A percentile compares a stretch with the other conserved stretches of the same genome.
phyloP scores from a whole-genome alignment of 208 protist species.

The Leishmania gerbilli region DNA sequence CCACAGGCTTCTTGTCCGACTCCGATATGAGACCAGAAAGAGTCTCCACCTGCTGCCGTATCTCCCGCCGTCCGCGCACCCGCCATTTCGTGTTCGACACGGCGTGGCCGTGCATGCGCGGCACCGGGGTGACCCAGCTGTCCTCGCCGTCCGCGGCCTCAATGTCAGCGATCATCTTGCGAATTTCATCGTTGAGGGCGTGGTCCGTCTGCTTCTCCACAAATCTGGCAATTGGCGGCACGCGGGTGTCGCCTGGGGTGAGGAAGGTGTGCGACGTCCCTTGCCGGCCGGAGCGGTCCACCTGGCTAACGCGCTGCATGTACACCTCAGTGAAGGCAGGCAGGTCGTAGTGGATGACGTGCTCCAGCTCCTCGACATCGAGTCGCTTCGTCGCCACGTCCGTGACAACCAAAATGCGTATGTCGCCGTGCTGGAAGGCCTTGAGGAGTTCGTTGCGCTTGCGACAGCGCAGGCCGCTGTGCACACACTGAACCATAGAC shows the following conservation, averaged over 20 bases:
- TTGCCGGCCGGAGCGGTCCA: conserved; percentile 94
- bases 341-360: conserved; percentile 98
- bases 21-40: conserved; percentile 9
- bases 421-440: conserved; percentile 76
- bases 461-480: conserved; percentile 88
- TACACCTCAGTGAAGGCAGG: conserved; percentile 96
- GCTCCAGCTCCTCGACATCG: conserved; percentile 93
- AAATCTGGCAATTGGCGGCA: conserved; percentile 57
- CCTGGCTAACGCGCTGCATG: conserved; percentile 97
- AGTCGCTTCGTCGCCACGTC: conserved; percentile 95
- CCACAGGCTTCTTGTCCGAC: conserved; percentile 18
- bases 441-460: conserved; percentile 68
- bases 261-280: conserved; percentile 96
- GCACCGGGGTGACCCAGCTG: conserved; percentile 40
- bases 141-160: conserved; percentile 35
- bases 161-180: conserved; percentile 19
- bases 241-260: conserved; percentile 53
- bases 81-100: conserved; percentile 35
- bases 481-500: conserved; percentile 81
- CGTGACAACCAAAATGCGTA: conserved; percentile 95
- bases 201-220: conserved; percentile 53
- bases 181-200: conserved; percentile 35
- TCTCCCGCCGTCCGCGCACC: conserved; percentile 36
- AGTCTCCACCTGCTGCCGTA: conserved; percentile 33
- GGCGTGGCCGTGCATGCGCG: conserved; percentile 24